phyloP scores from a whole-genome alignment of 108 stramenopile species.

The Stephanodiscus triporus region DNA sequence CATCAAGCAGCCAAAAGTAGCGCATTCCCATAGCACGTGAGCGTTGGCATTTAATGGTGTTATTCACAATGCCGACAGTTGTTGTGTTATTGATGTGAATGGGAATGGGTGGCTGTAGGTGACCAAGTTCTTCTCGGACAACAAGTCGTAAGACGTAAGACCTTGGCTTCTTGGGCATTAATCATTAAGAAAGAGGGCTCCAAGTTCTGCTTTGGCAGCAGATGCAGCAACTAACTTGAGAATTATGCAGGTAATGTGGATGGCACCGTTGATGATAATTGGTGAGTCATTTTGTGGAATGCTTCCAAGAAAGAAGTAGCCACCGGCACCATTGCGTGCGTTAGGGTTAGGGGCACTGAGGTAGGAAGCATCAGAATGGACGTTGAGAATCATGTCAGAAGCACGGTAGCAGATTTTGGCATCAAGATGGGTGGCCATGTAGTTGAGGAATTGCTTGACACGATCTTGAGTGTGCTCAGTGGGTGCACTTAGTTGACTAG shows the following conservation, averaged over 20 bases:
- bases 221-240: constrained; percentile 27
- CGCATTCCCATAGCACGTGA: no score
- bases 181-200: constrained; percentile 36
- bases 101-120: constrained; percentile 48
- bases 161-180: constrained; percentile 33
- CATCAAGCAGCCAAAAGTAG: no score
- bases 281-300: background rate
- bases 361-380: background rate
- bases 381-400: constrained; percentile 55
- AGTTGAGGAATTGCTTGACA: constrained; percentile 40
- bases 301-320: constrained; percentile 29
- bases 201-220: constrained; percentile 48
- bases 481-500: constrained; percentile 15
- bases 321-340: constrained; percentile 48
- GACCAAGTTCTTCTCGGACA: constrained; percentile 39
- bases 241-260: constrained; percentile 14
- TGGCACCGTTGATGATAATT: constrained; percentile 19
- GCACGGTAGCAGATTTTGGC: constrained; percentile 37
- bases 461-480: background rate
- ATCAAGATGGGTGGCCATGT: constrained; percentile 43
- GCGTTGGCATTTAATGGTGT: no score
- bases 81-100: constrained; percentile 6
- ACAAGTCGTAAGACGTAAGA: constrained; percentile 10
- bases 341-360: constrained; percentile 12
- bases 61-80: background rate